Percentiles rank a stretch among this genome's conserved stretches.
phyloP scores from a whole-genome alignment of 2,329 filamentous ascomycete genomes.

The Calonectria hawksworthii region DNA sequence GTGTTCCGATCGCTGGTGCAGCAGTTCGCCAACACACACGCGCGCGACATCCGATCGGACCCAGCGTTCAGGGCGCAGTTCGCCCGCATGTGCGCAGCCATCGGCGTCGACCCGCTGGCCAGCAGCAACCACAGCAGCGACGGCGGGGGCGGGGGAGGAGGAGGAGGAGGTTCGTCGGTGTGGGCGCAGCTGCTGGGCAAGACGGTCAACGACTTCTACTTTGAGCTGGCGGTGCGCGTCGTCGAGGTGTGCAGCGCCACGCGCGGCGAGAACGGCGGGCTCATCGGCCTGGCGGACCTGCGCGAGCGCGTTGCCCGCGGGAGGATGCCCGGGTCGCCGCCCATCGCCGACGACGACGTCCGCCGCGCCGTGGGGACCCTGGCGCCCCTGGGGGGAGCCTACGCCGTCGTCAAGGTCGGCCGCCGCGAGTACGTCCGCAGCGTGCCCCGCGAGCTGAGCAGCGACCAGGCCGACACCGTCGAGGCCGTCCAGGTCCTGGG shows the following conservation, averaged over 20 bases:
- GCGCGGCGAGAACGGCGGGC: constrained; percentile 89
- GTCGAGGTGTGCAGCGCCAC: constrained; percentile 93
- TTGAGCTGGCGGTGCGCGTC: constrained; percentile 94
- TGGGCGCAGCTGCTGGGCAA: constrained; percentile 95
- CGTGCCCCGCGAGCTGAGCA: constrained; percentile 94
- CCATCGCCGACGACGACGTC: constrained; percentile 93
- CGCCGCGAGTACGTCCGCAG: constrained; percentile 90
- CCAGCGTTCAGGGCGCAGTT: constrained; percentile 97
- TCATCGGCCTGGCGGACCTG: constrained; percentile 88
- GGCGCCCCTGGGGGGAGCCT: constrained; percentile 88
- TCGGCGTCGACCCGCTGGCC: constrained; percentile 94
- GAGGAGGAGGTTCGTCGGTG: constrained; percentile 77
- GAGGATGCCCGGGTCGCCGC: constrained; percentile 80
- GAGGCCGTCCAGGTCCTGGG: constrained; percentile 93
- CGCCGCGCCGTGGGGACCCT: constrained; percentile 90
- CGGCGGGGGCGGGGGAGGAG: constrained; percentile 60
- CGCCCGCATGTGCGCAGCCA: constrained; percentile 97
- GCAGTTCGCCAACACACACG: constrained; percentile 95
- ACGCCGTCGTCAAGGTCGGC: constrained; percentile 87
- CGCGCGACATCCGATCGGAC: constrained; percentile 95
- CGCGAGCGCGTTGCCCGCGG: constrained; percentile 80
- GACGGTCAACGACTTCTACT: constrained; percentile 98
- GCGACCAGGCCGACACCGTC: constrained; percentile 91
- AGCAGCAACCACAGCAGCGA: constrained; percentile 52
- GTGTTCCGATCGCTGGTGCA: constrained; percentile 97